Evolutionary conservation across 2,329 filamentous ascomycete genomes (phyloP).

Genomic region (Nothopassalora personata): DNA sequence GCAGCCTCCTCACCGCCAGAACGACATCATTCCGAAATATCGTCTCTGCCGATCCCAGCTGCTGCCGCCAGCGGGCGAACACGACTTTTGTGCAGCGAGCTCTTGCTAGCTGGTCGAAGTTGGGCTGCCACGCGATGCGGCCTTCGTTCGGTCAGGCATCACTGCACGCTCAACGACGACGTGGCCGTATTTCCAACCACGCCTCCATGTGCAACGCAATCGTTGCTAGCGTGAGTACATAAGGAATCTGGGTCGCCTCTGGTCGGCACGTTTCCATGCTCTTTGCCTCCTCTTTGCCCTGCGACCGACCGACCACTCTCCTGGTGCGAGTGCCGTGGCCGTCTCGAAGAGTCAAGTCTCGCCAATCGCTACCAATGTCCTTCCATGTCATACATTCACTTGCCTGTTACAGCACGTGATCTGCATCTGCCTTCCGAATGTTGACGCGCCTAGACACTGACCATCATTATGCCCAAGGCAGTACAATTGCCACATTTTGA

Average conservation of each 20-base stretch:
- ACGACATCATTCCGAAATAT: neutral
- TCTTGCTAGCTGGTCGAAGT: neutral
- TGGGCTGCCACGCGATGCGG: neutral
- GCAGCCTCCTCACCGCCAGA: neutral
- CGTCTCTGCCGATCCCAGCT: neutral
- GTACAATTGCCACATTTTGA: neutral
- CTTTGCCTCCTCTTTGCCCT: neutral
- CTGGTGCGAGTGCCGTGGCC: neutral
- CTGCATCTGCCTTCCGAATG: neutral
- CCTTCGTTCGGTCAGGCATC: slow-evolving; percentile 3
- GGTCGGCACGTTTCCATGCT: neutral
- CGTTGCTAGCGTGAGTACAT: neutral
- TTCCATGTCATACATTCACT: neutral
- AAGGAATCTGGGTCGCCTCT: neutral
- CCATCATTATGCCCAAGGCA: neutral
- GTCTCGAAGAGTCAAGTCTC: neutral
- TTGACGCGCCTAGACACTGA: neutral
- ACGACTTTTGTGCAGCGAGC: neutral
- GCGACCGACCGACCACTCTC: neutral
- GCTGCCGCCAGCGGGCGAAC: neutral
- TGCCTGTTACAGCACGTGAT: neutral
- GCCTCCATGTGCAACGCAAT: neutral
- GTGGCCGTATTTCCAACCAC: neutral
- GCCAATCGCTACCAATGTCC: neutral
- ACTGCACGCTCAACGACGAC: slow-evolving; percentile 5